phyloP scores from a whole-genome alignment of 1,139 yeast species.

The Geotrichum cucujoidarum region DNA sequence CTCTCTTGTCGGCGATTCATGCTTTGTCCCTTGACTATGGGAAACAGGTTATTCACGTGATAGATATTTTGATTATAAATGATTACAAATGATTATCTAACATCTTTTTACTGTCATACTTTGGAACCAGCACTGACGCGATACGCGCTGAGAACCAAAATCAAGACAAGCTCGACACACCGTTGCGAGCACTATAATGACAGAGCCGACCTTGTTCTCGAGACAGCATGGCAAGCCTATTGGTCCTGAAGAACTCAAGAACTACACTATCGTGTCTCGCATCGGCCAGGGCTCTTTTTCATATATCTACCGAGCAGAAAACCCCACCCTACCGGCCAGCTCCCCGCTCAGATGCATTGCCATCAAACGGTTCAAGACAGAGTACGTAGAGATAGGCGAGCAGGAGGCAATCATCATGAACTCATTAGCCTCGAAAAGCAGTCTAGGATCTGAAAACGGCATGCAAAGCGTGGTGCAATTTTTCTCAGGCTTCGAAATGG shows the following conservation, averaged over 20 bases:
- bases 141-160: too few species aligned
- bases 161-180: too few species aligned
- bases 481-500: conserved; percentile 21
- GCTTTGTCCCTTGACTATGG: too few species aligned
- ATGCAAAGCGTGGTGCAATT: conserved; percentile 15
- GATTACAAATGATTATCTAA: too few species aligned
- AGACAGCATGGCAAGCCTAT: conserved; percentile 6
- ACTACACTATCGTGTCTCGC: conserved; percentile 11
- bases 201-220: background rate
- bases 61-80: too few species aligned
- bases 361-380: conserved; percentile 22
- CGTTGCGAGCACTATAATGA: too few species aligned
- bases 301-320: conserved; percentile 23
- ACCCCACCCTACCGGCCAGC: conserved; percentile 16
- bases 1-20: too few species aligned
- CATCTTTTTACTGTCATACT: too few species aligned
- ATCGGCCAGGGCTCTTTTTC: conserved; percentile 23
- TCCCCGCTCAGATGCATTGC: conserved; percentile 23
- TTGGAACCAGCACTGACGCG: too few species aligned
- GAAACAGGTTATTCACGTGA: too few species aligned
- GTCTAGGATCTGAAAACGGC: background rate
- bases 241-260: background rate
- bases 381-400: conserved; percentile 20
- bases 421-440: conserved; percentile 5
- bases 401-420: conserved; percentile 22